A percentile compares a stretch with the other conserved stretches of the same genome.
Conservation (phyloP, 1,284 basidiomycete species). For the Puccinia horiana region DNA sequence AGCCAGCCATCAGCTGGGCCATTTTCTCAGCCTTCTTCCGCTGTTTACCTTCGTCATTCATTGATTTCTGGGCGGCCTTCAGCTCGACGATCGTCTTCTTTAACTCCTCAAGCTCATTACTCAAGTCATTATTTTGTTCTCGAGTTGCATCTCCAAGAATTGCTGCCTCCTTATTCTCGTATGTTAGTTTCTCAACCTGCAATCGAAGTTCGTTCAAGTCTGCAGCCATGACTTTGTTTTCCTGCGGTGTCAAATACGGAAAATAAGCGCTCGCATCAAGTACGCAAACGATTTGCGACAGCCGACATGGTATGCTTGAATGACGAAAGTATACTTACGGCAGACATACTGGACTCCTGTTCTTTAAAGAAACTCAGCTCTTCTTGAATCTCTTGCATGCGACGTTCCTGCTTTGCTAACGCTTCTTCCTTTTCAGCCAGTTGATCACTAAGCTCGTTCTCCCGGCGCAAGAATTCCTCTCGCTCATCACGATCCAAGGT, state of each 20-base stretch:
- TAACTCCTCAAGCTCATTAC: conserved; percentile 85
- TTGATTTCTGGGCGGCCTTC: conserved; percentile 73
- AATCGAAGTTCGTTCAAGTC: conserved; percentile 87
- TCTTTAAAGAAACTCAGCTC: conserved; percentile 83
- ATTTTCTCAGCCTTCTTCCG: conserved; percentile 99
- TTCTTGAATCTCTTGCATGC: conserved; percentile 65
- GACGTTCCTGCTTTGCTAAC: conserved; percentile 71
- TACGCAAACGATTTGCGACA: neutral
- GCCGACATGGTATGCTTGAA: neutral
- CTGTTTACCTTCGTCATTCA: conserved; percentile 90
- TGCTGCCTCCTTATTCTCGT: conserved; percentile 89
- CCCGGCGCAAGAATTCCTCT: conserved; percentile 91
- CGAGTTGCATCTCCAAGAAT: conserved; percentile 96
- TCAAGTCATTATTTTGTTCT: conserved; percentile 88
- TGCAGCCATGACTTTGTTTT: conserved; percentile 79
- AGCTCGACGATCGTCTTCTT: conserved; percentile 57
- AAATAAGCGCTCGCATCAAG: neutral
- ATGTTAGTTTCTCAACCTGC: conserved; percentile 86
- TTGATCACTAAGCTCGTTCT: conserved; percentile 94
- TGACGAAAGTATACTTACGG: conserved; percentile 62
- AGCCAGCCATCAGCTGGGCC: conserved; percentile 99
- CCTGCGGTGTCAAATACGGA: conserved; percentile 62
- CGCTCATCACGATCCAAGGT: conserved; percentile 92
- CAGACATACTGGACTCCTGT: conserved; percentile 75
- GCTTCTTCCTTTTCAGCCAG: conserved; percentile 86